phyloP scores from a whole-genome alignment of 2,329 filamentous ascomycete genomes.

The Botrytis paeoniae region DNA sequence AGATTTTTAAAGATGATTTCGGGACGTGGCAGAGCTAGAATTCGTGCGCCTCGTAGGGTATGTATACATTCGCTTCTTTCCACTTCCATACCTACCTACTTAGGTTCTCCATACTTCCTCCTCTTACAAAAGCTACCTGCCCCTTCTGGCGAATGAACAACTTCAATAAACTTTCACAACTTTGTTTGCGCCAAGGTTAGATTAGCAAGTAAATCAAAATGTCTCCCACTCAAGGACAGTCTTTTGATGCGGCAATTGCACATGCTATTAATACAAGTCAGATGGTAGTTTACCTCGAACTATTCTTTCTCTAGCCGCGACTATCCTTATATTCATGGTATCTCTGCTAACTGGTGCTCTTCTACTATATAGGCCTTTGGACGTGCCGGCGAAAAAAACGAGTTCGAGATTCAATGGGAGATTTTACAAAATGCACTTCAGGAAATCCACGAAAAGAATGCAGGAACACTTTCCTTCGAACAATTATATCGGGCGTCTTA shows the following conservation, averaged over 20 bases:
- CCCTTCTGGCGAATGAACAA: not conserved
- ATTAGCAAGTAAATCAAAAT: not conserved
- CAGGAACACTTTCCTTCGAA: conserved; percentile 87
- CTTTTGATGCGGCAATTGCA: conserved; percentile 1
- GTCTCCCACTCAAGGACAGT: not conserved
- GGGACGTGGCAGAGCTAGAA: conserved; percentile 55
- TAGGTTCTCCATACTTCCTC: not conserved
- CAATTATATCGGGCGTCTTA: conserved; percentile 92
- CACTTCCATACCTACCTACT: conserved; percentile 3
- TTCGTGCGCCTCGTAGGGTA: conserved; percentile 66
- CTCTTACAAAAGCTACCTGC: not conserved
- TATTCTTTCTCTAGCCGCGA: not conserved
- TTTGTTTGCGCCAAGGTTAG: not conserved
- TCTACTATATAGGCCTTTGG: conserved; percentile 48
- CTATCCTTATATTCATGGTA: not conserved
- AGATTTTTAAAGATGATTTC: conserved; percentile 45
- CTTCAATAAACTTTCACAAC: not conserved
- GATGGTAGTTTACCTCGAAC: conserved; percentile 1
- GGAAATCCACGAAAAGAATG: conserved; percentile 91
- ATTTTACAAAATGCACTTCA: conserved; percentile 71
- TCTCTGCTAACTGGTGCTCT: conserved; percentile 17
- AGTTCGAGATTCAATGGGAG: conserved; percentile 84
- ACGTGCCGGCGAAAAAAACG: conserved; percentile 57
- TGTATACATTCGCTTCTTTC: conserved; percentile 37
- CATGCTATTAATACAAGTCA: conserved; percentile 4